Conservation (phyloP, 805 yeast species). For the Suhomyces emberorum region DNA sequence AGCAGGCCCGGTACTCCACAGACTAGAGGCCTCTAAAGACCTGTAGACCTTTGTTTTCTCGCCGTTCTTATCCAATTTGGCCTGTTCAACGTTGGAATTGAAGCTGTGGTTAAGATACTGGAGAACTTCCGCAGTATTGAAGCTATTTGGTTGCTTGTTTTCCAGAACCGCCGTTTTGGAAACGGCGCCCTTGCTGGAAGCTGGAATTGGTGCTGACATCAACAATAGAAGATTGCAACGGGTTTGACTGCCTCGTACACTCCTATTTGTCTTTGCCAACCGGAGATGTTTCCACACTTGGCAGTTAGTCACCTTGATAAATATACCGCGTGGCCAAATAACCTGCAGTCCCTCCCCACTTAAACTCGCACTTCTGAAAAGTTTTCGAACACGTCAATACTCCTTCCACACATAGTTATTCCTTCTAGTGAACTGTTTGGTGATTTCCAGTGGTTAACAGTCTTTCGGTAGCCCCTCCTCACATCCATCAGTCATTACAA, state of each 20-base stretch:
- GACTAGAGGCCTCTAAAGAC: slow-evolving; percentile 22
- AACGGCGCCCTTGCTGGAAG: too few species aligned
- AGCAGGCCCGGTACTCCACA: slow-evolving; percentile 15
- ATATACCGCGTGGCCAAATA: too few species aligned
- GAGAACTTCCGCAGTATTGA: slow-evolving; percentile 19
- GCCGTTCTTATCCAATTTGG: slow-evolving; percentile 20
- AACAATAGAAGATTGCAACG: too few species aligned
- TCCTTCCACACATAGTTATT: background rate
- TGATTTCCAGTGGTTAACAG: background rate
- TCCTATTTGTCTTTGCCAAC: too few species aligned
- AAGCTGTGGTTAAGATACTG: slow-evolving; percentile 16
- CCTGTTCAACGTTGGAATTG: slow-evolving; percentile 15
- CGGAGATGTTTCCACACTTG: too few species aligned
- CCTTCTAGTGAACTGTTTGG: slow-evolving; percentile 1
- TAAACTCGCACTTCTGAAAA: background rate
- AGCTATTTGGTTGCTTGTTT: too few species aligned
- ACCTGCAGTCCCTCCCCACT: background rate
- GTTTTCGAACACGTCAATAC: slow-evolving; percentile 4
- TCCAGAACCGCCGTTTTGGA: too few species aligned
- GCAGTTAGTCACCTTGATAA: too few species aligned
- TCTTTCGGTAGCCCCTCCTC: slow-evolving; percentile 1
- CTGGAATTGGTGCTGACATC: too few species aligned
- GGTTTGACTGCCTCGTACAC: too few species aligned
- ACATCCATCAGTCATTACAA: slow-evolving; percentile 2
- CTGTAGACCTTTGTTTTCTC: slow-evolving; percentile 17